These are phyloP conservation scores for Moesziomyces sp. DNA, from an alignment of 1,284 basidiomycete species.

Conservation along the genomic window DNA sequence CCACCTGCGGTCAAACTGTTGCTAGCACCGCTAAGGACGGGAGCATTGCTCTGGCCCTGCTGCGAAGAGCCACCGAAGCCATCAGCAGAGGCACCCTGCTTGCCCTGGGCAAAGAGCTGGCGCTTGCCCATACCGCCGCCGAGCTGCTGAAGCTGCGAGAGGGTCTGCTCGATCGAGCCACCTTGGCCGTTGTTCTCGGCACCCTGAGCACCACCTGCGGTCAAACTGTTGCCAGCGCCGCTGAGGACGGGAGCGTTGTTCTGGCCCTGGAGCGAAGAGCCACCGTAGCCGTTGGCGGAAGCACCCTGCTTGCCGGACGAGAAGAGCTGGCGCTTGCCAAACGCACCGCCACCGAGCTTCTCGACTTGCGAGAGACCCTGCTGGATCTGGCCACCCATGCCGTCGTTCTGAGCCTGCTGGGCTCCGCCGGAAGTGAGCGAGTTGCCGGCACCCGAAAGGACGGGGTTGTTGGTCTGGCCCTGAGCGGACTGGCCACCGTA, in stretches of 20 bases:
- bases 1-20: conserved; percentile 22
- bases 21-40: conserved; percentile 16
- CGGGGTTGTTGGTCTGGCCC: conserved; percentile 18
- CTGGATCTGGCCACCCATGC: conserved; percentile 20
- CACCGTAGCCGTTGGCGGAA: conserved; percentile 24
- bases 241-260: conserved; percentile 18
- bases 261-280: conserved; percentile 17
- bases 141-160: conserved; percentile 27
- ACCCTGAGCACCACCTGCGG: conserved; percentile 22
- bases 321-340: conserved; percentile 19
- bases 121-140: conserved; percentile 22
- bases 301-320: conserved; percentile 19
- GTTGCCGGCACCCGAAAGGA: conserved; percentile 21
- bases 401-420: conserved; percentile 22
- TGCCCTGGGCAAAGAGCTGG: conserved; percentile 20
- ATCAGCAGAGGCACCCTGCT: conserved; percentile 32
- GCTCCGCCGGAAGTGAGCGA: conserved; percentile 23
- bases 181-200: conserved; percentile 25
- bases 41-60: conserved; percentile 21
- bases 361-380: conserved; percentile 20
- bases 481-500: conserved; percentile 19
- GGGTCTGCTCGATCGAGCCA: conserved; percentile 19
- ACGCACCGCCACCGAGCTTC: conserved; percentile 16
- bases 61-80: conserved; percentile 20
- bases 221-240: conserved; percentile 18